A percentile compares a stretch with the other conserved stretches of the same genome.
Evolutionary conservation across 192 early-diverging fungal genomes (phyloP).

Genomic region (Linnemannia zychae): DNA sequence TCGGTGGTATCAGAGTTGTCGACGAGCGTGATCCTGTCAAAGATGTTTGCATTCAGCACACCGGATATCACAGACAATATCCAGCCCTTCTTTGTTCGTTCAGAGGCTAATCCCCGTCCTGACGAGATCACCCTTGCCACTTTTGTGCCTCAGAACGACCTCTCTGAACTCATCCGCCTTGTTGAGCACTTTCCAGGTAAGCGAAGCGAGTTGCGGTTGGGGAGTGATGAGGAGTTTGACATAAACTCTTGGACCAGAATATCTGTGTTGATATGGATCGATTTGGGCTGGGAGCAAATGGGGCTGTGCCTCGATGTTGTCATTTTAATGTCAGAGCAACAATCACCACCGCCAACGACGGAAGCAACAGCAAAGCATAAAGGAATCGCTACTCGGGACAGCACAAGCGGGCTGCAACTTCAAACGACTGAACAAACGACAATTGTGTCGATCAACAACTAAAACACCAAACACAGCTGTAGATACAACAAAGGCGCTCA

Average conservation of each 20-base stretch:
- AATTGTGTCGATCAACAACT: no score
- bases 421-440: no score
- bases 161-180: slow-evolving; percentile 56
- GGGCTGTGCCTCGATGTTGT: not conserved
- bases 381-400: no score
- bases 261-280: not conserved
- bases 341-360: not conserved
- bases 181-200: slow-evolving; percentile 64
- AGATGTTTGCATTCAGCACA: slow-evolving; percentile 46
- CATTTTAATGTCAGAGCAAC: not conserved
- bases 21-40: slow-evolving; percentile 35
- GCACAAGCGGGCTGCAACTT: no score
- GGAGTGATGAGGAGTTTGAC: no score
- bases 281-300: not conserved
- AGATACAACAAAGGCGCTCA: not conserved
- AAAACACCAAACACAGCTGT: not conserved
- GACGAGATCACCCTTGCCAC: slow-evolving; percentile 61
- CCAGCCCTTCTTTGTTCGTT: slow-evolving; percentile 41
- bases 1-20: slow-evolving; percentile 32
- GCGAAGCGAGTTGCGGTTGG: not conserved
- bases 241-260: not conserved
- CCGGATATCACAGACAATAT: slow-evolving; percentile 36
- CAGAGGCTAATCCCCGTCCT: slow-evolving; percentile 25
- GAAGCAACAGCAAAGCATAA: not conserved
- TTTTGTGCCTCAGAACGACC: slow-evolving; percentile 55